These are phyloP conservation scores for Kuraishia borneana DNA, from an alignment of 805 yeast species.

Conservation along the genomic window DNA sequence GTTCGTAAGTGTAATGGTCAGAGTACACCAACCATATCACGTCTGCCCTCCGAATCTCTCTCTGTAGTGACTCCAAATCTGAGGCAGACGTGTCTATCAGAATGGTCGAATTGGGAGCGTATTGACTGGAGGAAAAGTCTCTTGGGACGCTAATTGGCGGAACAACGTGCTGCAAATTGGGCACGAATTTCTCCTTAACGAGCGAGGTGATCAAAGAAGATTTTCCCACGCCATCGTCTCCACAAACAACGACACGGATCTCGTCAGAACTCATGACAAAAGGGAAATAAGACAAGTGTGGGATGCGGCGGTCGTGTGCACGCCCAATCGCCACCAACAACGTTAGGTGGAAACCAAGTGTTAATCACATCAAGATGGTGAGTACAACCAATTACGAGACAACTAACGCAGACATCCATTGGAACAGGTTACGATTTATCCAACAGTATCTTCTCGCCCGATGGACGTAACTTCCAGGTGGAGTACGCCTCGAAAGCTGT, in stretches of 20 bases:
- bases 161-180: constrained; percentile 64
- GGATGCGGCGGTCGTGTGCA: neutral
- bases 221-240: constrained; percentile 89
- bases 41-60: constrained; percentile 73
- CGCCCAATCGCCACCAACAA: neutral
- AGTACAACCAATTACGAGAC: neutral
- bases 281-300: neutral
- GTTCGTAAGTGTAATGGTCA: constrained; percentile 89
- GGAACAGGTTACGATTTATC: constrained; percentile 99
- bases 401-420: constrained; percentile 52
- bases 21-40: constrained; percentile 92
- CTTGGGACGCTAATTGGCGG: constrained; percentile 81
- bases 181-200: constrained; percentile 71
- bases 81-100: constrained; percentile 72
- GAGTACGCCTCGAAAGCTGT: constrained; percentile 97
- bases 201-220: constrained; percentile 70
- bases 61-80: constrained; percentile 48
- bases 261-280: constrained; percentile 22
- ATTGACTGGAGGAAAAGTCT: constrained; percentile 47
- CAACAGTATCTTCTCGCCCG: constrained; percentile 89
- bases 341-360: neutral
- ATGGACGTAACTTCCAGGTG: constrained; percentile 93
- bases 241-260: constrained; percentile 81
- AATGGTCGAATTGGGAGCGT: constrained; percentile 55
- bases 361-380: constrained; percentile 1